phyloP scores from a whole-genome alignment of 2,329 filamentous ascomycete species.

The Aspergillus brasiliensis region DNA sequence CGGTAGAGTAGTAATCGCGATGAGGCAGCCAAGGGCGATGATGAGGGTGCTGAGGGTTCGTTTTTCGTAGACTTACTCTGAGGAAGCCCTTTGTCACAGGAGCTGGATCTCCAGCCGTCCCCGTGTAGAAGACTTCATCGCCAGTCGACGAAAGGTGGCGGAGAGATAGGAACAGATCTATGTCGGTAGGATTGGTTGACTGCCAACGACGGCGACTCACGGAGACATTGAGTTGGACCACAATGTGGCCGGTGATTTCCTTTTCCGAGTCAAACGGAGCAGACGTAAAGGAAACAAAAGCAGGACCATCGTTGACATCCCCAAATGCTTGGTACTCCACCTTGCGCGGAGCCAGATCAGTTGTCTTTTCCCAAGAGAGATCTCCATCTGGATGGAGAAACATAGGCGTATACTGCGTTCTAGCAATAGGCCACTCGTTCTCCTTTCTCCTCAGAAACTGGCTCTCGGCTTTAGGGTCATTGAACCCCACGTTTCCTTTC shows the following conservation, averaged over 20 bases:
- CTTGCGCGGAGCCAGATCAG: too few relatives aligned
- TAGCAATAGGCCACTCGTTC: conserved; percentile 64
- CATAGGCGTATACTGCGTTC: conserved; percentile 63
- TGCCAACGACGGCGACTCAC: conserved; percentile 36
- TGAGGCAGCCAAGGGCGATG: conserved; percentile 49
- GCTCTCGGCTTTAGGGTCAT: conserved; percentile 61
- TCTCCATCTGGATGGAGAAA: conserved; percentile 51
- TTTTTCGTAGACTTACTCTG: conserved; percentile 51
- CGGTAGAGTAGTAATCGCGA: conserved; percentile 45
- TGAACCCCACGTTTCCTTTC: conserved; percentile 66
- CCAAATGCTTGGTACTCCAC: too few relatives aligned
- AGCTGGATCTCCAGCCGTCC: conserved; percentile 54
- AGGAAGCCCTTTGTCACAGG: conserved; percentile 57
- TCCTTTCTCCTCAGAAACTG: conserved; percentile 58
- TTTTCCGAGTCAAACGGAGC: background rate
- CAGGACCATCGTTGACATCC: too few relatives aligned
- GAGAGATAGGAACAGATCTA: conserved; percentile 57
- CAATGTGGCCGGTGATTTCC: conserved; percentile 68
- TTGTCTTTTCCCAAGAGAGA: background rate
- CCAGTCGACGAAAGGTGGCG: conserved; percentile 50
- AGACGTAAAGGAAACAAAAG: background rate
- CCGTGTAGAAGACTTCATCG: conserved; percentile 56
- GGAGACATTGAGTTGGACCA: conserved; percentile 64
- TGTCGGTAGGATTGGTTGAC: conserved; percentile 44
- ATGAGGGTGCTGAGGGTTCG: conserved; percentile 43